Evolutionary conservation across 2,329 filamentous ascomycete species (phyloP).

Genomic region (Fusarium nodosum): DNA sequence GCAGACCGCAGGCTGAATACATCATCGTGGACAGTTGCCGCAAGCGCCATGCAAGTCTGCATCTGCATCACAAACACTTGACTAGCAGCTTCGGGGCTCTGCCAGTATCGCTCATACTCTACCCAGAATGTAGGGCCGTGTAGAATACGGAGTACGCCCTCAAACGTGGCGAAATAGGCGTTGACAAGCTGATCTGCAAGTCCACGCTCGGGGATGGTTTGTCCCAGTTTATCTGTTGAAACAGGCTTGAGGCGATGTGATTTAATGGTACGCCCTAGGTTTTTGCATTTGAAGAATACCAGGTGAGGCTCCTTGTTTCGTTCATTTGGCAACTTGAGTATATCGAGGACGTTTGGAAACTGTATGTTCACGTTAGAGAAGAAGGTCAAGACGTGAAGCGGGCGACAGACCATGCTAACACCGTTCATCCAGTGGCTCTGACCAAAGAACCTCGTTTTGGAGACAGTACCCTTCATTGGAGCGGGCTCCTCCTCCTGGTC

Average conservation of each 20-base stretch:
- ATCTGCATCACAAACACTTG: slow-evolving; percentile 65
- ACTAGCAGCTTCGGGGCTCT: slow-evolving; percentile 56
- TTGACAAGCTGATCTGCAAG: slow-evolving; percentile 66
- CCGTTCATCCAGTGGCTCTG: slow-evolving; percentile 67
- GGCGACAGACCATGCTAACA: slow-evolving; percentile 56
- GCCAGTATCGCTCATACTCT: slow-evolving; percentile 67
- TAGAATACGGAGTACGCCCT: slow-evolving; percentile 69
- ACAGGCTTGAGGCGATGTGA: slow-evolving; percentile 55
- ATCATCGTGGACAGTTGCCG: slow-evolving; percentile 63
- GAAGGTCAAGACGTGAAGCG: not conserved
- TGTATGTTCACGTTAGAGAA: slow-evolving; percentile 31
- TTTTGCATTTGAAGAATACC: slow-evolving; percentile 58
- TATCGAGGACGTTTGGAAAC: slow-evolving; percentile 51
- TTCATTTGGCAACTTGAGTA: slow-evolving; percentile 48
- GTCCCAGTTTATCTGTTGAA: slow-evolving; percentile 56
- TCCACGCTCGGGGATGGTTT: slow-evolving; percentile 55
- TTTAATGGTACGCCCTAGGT: slow-evolving; percentile 59
- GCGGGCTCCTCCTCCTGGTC: slow-evolving; percentile 21
- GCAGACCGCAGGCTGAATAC: slow-evolving; percentile 58
- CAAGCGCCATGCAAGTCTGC: slow-evolving; percentile 67
- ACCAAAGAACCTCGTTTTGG: slow-evolving; percentile 62
- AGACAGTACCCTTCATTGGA: slow-evolving; percentile 54
- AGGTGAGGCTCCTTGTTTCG: slow-evolving; percentile 52
- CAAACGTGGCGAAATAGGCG: slow-evolving; percentile 68
- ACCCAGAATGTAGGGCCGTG: slow-evolving; percentile 69